Percentiles rank a stretch among this genome's conserved stretches.
phyloP scores from a whole-genome alignment of 1,284 basidiomycete species.

The Pascua sp. region DNA sequence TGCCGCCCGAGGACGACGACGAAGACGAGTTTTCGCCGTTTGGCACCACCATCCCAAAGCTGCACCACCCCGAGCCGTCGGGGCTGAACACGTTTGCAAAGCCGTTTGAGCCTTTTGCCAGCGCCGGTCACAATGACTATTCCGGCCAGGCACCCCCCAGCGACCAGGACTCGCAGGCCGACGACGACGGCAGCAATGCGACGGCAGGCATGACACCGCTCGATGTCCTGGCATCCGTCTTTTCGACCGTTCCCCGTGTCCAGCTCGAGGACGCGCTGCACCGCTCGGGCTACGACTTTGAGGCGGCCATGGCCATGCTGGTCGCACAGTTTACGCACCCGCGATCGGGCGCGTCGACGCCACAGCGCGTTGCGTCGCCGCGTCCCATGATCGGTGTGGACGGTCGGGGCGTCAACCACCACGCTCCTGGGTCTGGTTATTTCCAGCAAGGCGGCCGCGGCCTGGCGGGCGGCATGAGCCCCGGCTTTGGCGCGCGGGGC shows the following conservation, averaged over 20 bases:
- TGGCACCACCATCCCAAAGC: slow-evolving; percentile 37
- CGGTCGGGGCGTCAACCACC: slow-evolving; percentile 21
- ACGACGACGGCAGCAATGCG: slow-evolving; percentile 26
- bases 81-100: slow-evolving; percentile 27
- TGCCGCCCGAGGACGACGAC: slow-evolving; percentile 50
- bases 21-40: slow-evolving; percentile 60
- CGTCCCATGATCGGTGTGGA: slow-evolving; percentile 35
- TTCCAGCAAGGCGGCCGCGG: slow-evolving; percentile 42
- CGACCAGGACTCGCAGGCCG: slow-evolving; percentile 51
- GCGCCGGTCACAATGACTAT: not conserved
- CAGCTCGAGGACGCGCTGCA: slow-evolving; percentile 91
- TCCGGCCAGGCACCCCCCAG: slow-evolving; percentile 15
- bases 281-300: slow-evolving; percentile 87
- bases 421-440: slow-evolving; percentile 38
- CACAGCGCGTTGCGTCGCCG: slow-evolving; percentile 37
- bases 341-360: slow-evolving; percentile 44
- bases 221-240: slow-evolving; percentile 89
- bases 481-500: slow-evolving; percentile 31
- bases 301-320: slow-evolving; percentile 87
- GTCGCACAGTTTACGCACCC: slow-evolving; percentile 60
- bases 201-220: slow-evolving; percentile 89
- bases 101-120: slow-evolving; percentile 9
- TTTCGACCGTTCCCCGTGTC: slow-evolving; percentile 77
- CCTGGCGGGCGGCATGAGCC: slow-evolving; percentile 31
- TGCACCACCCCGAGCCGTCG: slow-evolving; percentile 24